Evolutionary conservation across 257 asterid genomes (phyloP).

Genomic region (Penstemon barbatus): DNA sequence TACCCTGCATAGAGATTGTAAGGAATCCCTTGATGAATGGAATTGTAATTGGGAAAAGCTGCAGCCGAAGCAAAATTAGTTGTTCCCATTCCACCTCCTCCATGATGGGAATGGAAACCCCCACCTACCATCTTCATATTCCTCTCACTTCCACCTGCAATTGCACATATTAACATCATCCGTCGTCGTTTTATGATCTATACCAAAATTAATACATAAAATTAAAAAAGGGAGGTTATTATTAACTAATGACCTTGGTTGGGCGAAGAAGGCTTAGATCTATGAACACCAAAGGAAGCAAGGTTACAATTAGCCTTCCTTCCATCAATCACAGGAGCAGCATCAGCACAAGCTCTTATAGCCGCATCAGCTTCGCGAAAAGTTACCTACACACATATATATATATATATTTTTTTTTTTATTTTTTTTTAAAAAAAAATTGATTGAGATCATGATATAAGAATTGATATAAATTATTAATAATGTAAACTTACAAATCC

Average conservation of each 20-base stretch:
- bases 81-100: conserved; percentile 46
- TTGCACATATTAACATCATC: no score
- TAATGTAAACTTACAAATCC: conserved; percentile 62
- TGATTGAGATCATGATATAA: no score
- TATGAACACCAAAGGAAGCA: conserved; percentile 91
- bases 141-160: conserved; percentile 59
- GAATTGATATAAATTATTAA: no score
- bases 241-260: conserved; percentile 47
- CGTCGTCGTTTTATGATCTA: not conserved
- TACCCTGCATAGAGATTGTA: conserved; percentile 90
- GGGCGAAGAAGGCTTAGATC: conserved; percentile 95
- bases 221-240: no score
- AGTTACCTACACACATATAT: conserved; percentile 54
- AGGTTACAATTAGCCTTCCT: conserved; percentile 98
- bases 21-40: conserved; percentile 94
- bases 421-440: no score
- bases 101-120: conserved; percentile 62
- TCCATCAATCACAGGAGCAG: conserved; percentile 95
- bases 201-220: not conserved
- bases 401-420: no score
- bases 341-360: conserved; percentile 88
- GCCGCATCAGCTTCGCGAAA: conserved; percentile 93
- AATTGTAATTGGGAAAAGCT: conserved; percentile 71
- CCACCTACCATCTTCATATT: conserved; percentile 64
- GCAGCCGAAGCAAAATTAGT: conserved; percentile 68